Conservation (phyloP, 2,329 filamentous ascomycete species). For the Colletotrichum sp. region DNA sequence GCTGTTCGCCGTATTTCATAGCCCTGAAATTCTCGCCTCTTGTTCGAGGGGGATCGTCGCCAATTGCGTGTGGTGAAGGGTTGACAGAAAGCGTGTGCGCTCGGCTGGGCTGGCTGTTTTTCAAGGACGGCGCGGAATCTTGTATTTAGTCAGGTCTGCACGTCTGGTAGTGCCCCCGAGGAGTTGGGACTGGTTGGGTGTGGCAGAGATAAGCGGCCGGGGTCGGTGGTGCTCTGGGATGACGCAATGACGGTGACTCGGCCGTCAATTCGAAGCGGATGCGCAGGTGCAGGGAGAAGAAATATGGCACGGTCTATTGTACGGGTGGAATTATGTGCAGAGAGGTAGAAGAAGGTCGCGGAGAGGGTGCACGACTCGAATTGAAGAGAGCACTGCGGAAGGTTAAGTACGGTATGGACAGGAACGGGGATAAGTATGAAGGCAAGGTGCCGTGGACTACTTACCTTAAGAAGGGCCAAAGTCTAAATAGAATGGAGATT, state of each 20-base stretch:
- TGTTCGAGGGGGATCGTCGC: background rate
- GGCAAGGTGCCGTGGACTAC: background rate
- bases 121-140: background rate
- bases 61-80: background rate
- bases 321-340: background rate
- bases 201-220: slow-evolving; percentile 11
- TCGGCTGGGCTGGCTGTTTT: background rate
- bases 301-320: background rate
- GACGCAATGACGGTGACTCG: slow-evolving; percentile 19
- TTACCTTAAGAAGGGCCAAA: slow-evolving; percentile 7
- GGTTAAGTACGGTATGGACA: background rate
- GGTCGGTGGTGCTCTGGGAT: background rate
- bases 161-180: background rate
- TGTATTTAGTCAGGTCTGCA: slow-evolving; percentile 12
- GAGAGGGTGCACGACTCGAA: background rate
- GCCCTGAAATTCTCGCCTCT: background rate
- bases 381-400: background rate
- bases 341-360: background rate
- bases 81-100: background rate
- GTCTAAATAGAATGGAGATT: slow-evolving; percentile 18
- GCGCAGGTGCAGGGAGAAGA: background rate
- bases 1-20: slow-evolving; percentile 81
- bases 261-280: background rate
- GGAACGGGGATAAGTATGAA: background rate
- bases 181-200: background rate